These are phyloP conservation scores for Amborella trichopoda DNA, from an alignment of 164 flowering plant species.

Conservation along the genomic window DNA sequence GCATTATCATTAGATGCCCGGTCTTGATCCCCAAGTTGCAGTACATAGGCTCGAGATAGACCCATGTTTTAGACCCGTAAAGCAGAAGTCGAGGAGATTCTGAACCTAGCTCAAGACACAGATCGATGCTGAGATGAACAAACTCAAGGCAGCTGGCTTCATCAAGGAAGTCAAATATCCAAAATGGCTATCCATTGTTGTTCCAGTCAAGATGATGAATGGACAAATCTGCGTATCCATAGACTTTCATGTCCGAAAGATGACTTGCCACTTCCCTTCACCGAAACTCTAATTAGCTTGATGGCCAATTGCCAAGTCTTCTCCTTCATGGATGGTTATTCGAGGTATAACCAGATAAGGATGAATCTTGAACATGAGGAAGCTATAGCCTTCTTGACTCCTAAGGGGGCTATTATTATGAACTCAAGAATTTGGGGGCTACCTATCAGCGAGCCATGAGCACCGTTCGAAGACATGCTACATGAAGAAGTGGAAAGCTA, in stretches of 20 bases:
- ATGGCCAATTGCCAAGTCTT: not conserved
- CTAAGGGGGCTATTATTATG: not conserved
- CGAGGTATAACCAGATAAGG: not conserved
- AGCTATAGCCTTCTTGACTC: not conserved
- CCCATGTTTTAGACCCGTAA: too few relatives aligned
- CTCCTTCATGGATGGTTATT: slow-evolving; percentile 2
- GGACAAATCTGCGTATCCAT: slow-evolving; percentile 4
- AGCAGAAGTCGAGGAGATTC: too few relatives aligned
- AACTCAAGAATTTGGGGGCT: not conserved
- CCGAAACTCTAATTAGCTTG: not conserved
- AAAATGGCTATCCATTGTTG: slow-evolving; percentile 4
- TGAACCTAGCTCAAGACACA: not conserved
- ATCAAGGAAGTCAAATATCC: slow-evolving; percentile 4
- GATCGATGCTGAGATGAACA: slow-evolving; percentile 4
- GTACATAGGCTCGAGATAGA: too few relatives aligned
- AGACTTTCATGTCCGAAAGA: slow-evolving; percentile 1
- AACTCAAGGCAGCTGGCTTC: not conserved
- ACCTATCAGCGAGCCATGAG: not conserved
- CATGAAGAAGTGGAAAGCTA: not conserved
- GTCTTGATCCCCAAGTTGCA: too few relatives aligned
- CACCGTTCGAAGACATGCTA: not conserved
- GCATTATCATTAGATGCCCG: too few relatives aligned
- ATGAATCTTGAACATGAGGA: not conserved
- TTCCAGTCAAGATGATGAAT: slow-evolving; percentile 6
- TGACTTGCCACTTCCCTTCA: not conserved